A percentile compares a stretch with the other conserved stretches of the same genome.
phyloP scores from a whole-genome alignment of 2,329 filamentous ascomycete species.

The Madurella fahalii region DNA sequence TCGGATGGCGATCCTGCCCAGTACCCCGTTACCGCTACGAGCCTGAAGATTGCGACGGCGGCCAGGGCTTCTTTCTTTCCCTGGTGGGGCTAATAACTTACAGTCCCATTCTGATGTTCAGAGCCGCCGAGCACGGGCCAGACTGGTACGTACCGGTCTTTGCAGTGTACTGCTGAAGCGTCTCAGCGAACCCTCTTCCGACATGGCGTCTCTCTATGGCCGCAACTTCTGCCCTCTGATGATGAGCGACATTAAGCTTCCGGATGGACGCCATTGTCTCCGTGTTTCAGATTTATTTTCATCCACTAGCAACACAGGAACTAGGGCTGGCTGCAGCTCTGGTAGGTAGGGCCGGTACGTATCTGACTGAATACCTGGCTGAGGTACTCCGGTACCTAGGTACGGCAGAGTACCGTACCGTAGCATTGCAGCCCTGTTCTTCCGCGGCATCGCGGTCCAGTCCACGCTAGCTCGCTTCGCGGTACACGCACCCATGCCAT shows the following conservation, averaged over 20 bases:
- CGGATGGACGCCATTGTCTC: conserved; percentile 20
- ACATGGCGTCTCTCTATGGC: conserved; percentile 15
- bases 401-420: not conserved
- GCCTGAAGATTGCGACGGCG: not conserved
- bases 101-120: conserved; percentile 12
- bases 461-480: conserved; percentile 5
- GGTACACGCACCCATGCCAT: conserved; percentile 12
- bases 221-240: conserved; percentile 12
- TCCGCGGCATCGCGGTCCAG: conserved; percentile 1
- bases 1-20: not conserved
- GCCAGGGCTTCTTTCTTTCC: not conserved
- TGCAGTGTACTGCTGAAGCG: not conserved
- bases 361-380: conserved; percentile 9
- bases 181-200: conserved; percentile 1
- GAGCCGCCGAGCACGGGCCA: conserved; percentile 19
- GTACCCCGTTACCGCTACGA: no score
- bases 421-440: not conserved
- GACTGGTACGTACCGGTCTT: conserved; percentile 13
- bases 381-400: not conserved
- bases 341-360: conserved; percentile 17
- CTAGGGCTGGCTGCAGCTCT: conserved; percentile 22
- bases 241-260: conserved; percentile 16
- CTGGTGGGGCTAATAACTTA: not conserved
- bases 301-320: conserved; percentile 19
- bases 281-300: conserved; percentile 32